Base-by-base conservation (phyloP, 169 alveolate genomes). In the Cryptosporidium felis region DNA sequence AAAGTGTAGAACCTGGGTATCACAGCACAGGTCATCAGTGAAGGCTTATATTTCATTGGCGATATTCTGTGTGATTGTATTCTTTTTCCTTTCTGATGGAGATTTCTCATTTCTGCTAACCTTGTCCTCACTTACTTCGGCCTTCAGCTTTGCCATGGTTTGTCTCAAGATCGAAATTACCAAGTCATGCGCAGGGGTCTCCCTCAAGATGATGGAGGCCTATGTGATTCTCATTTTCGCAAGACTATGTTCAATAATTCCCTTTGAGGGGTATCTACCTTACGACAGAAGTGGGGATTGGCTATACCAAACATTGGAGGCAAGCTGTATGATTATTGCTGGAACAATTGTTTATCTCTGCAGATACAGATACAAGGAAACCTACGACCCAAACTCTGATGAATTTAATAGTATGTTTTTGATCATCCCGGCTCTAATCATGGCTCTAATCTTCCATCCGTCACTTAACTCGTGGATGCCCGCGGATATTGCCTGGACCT, bases 201-300 rank as follows among this genome's bases (percentile, higher is more conserved):
- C 98, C 3, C 89, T 95, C 28, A 89, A 92, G 74, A 96, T 96
- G 92, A 91, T 94, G 80, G 91, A 93, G 41, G 93, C 96, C 53
- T 96, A 96, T 85, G 92, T 93, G 34, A 88, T 95, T 6, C 80
- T 96, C 30, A 90, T 93, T 47, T 89, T 90, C 32, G 89, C 96
- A 14, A 67, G 98, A 44, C 91, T 96, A 30, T 45, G 93, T 47
- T 94, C 98, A 40, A 96, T 96, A 49, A 81, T 96, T 5, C 96
- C 97, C 6, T 95, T 90, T 80, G 98, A 96, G 59, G 97, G 98
- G 93, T 96, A 82, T 32, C 81, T 96, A 16, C 98, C 98, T 14
- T 93, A 95, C 45, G 98, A 96, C 61, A 65, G 96, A n/a, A 90
- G 96, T 36, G 98, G 98, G 5, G 98, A 96, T 65, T 96, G 97